A percentile compares a stretch with the other conserved stretches of the same genome.
Conservation (phyloP, 2,329 filamentous ascomycete genomes). For the Beauveria varroae region DNA sequence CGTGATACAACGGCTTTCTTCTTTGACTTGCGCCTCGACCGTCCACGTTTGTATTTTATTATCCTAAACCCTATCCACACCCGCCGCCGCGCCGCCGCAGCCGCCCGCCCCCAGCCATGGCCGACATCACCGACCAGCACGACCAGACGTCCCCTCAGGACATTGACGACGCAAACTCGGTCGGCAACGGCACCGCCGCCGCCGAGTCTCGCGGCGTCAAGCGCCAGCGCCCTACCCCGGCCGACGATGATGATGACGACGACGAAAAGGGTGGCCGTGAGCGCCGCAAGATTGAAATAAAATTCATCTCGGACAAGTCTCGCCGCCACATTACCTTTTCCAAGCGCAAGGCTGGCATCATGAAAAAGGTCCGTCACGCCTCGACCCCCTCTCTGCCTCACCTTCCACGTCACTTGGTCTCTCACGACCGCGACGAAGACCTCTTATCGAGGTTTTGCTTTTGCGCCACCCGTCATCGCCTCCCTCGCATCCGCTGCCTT, state of each 20-base stretch:
- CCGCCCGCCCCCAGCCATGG: conserved; percentile 44
- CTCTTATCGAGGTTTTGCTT: background rate
- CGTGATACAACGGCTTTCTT: conserved; percentile 27
- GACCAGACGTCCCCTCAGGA: conserved; percentile 68
- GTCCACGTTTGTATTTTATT: background rate
- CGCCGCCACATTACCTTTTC: conserved; percentile 99
- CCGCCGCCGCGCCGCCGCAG: conserved; percentile 2
- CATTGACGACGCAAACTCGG: conserved; percentile 62
- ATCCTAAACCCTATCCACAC: conserved; percentile 10
- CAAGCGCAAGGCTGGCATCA: conserved; percentile 98
- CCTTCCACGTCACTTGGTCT: background rate
- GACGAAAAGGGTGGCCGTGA: conserved; percentile 97
- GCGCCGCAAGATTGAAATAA: conserved; percentile 99
- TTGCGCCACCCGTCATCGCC: conserved; percentile 8
- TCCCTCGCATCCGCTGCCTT: background rate
- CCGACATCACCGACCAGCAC: conserved; percentile 73
- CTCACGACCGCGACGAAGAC: background rate
- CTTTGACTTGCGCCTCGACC: background rate
- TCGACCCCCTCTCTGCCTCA: background rate
- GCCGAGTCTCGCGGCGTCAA: conserved; percentile 77
- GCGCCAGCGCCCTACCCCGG: conserved; percentile 72
- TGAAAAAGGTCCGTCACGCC: conserved; percentile 83
- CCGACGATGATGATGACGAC: conserved; percentile 94
- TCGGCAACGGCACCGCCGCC: conserved; percentile 64
- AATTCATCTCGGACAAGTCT: conserved; percentile 99